Evolutionary conservation across 73 alveolate species (phyloP).

Genomic region (Paramecium pentaurelia): DNA sequence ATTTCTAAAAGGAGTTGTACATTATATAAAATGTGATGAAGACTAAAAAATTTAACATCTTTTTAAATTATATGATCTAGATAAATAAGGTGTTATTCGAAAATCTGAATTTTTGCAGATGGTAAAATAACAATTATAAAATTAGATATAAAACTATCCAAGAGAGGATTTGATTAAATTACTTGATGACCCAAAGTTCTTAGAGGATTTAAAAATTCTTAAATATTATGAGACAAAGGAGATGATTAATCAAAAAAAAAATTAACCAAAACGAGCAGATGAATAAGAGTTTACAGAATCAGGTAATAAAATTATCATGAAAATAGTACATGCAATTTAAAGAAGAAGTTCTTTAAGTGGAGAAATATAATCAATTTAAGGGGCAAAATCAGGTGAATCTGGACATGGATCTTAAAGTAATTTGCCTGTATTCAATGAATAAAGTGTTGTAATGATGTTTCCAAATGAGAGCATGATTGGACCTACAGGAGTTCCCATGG

Average conservation of each 20-base stretch:
- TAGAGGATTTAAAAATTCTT: neutral
- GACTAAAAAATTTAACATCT: constrained; percentile 23
- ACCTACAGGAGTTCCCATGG: constrained; percentile 35
- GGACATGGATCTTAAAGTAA: neutral
- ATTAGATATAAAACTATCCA: constrained; percentile 23
- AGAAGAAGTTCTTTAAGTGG: constrained; percentile 8
- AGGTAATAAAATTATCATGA: neutral
- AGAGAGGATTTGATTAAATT: neutral
- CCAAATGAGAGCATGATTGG: constrained; percentile 44
- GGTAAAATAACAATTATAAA: neutral
- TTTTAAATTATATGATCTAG: constrained; percentile 9
- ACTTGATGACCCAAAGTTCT: neutral
- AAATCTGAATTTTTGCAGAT: neutral
- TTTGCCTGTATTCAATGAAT: neutral
- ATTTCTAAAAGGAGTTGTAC: constrained; percentile 5
- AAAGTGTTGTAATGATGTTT: constrained; percentile 42
- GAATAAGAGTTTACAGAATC: constrained; percentile 23
- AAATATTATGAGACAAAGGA: constrained; percentile 19
- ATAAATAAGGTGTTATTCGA: neutral
- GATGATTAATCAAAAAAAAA: neutral
- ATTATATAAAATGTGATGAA: constrained; percentile 33
- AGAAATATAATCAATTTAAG: neutral
- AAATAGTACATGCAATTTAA: neutral
- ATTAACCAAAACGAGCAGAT: neutral
- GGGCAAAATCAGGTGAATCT: neutral